Evolutionary conservation across 768 basidiomycete species (phyloP), one percentile per base, ranked within the genome.

Genomic region (Pleurotus sapidus): DNA sequence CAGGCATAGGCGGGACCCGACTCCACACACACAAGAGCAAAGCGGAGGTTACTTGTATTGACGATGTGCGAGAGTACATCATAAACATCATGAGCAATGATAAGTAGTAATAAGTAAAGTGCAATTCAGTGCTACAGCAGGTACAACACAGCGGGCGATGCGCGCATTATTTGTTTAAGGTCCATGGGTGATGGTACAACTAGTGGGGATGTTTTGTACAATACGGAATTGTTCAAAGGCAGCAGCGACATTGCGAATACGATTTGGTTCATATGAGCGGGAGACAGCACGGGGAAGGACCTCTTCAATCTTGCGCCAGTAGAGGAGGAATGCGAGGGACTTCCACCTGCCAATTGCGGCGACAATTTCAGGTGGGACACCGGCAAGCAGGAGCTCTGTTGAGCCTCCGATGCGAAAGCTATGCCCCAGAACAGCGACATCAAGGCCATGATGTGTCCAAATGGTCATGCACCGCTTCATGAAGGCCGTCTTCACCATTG

Each of bases 301-400:
- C 42, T 51, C 57, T 17, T 68, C 64, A 9, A 68, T 63, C 1
- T 50, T 40, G 3, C 64, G 15, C 71, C 70, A 73, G 43, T 70
- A 73, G 0, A 57, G 18, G 0, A 73, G 53, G 27, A 75, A 73
- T 5, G 70, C 63, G 4, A 60, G 46, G 0, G 70, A 72, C 0
- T 60, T 66, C 75, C 75, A 77, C 0, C 68, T 57, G 0, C 74
- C 74, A 46, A 66, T 68, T 0, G 64, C 60, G 2, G 71, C 70
- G 0, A 76, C 70, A 0, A 74, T 55, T 3, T 75, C 66, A 1
- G 75, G 73, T 0, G 67, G 63, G 1, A 67, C 58, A 0, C 70
- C 69, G 0, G 23, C 25, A 0, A 73, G 60, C 0, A 75, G 61
- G 4, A 74, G 61, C 37, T 70, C 56, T 0, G 70, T 68, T 0